phyloP scores from a whole-genome alignment of 306 rosid genomes.

The Medicago ruthenica region DNA sequence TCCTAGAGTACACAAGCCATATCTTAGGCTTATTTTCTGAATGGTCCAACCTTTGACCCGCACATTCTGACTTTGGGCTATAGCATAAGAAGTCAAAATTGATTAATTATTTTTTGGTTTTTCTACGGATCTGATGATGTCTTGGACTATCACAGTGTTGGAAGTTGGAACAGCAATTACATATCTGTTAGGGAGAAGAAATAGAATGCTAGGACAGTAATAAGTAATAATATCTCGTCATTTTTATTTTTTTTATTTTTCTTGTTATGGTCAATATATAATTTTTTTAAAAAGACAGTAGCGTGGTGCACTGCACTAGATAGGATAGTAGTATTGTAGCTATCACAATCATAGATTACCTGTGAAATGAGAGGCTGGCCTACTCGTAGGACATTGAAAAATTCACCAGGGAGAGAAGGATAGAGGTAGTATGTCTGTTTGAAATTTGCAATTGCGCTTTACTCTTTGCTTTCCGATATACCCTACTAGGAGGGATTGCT shows the following conservation, averaged over 20 bases:
- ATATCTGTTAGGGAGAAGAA: neutral
- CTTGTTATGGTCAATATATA: neutral
- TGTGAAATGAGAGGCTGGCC: neutral
- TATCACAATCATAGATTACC: neutral
- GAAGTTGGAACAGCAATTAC: neutral
- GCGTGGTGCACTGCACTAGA: neutral
- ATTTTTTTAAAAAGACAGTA: neutral
- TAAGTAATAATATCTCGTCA: neutral
- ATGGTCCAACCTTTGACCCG: neutral
- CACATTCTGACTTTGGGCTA: neutral
- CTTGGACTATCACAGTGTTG: neutral
- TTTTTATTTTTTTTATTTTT: no score
- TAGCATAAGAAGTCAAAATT: neutral
- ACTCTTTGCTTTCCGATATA: neutral
- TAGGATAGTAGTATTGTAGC: neutral
- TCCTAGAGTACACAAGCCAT: neutral
- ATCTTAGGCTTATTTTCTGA: neutral
- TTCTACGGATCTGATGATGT: neutral
- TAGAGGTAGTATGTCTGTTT: neutral
- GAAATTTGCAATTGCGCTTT: neutral
- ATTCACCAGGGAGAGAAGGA: neutral
- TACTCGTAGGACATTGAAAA: neutral
- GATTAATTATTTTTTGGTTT: neutral
- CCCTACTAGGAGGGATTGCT: slow-evolving; percentile 2
- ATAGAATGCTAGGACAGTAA: neutral